A percentile compares a stretch with the other conserved stretches of the same genome.
Conservation (phyloP, 306 rosid species). For the Comarum palustre region DNA sequence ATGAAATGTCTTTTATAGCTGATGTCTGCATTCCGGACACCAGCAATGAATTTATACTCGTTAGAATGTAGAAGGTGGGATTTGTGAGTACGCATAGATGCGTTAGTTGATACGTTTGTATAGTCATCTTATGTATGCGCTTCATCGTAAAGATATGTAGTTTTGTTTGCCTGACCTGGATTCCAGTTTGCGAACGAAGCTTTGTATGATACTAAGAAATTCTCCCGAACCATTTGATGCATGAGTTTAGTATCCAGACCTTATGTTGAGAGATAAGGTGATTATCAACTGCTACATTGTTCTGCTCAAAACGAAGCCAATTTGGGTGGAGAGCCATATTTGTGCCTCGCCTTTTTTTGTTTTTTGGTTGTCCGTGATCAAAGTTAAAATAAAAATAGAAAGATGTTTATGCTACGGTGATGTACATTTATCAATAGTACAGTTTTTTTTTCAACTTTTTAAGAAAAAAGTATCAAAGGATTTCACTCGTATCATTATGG, state of each 20-base stretch:
- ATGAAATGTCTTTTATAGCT: not conserved
- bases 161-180: not conserved
- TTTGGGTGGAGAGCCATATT: not conserved
- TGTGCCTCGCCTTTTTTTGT: too few relatives aligned
- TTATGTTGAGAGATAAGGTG: too few relatives aligned
- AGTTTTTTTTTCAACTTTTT: too few relatives aligned
- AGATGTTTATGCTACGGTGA: too few relatives aligned
- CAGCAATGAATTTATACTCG: not conserved
- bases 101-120: not conserved
- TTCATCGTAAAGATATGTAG: not conserved
- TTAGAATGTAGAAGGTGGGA: conserved; percentile 4
- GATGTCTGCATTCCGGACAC: not conserved
- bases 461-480: too few relatives aligned
- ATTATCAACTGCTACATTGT: not conserved
- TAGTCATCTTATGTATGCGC: not conserved
- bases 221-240: not conserved
- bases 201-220: not conserved
- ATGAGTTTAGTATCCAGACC: not conserved
- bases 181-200: not conserved
- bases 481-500: too few relatives aligned
- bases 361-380: too few relatives aligned
- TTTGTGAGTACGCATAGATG: not conserved
- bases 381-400: too few relatives aligned
- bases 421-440: too few relatives aligned
- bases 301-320: not conserved